These are phyloP conservation scores for Ophiocordyceps camponoti-leonardi DNA, from an alignment of 2,329 filamentous ascomycete species.

Conservation along the genomic window DNA sequence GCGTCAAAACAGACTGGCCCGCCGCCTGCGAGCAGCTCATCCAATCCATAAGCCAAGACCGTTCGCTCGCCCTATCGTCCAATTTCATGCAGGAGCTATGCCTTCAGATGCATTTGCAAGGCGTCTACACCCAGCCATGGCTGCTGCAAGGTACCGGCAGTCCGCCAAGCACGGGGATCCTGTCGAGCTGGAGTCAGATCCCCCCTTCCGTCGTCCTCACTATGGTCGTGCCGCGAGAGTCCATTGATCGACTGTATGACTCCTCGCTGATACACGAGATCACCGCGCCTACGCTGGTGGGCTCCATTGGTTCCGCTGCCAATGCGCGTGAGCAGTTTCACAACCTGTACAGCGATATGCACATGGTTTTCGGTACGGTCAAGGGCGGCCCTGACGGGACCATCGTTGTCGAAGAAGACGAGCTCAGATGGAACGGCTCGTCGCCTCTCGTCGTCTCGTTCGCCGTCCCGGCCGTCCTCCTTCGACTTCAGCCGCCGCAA, in stretches of 20 bases:
- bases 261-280: conserved; percentile 3
- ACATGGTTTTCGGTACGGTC: conserved; percentile 22
- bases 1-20: conserved; percentile 17
- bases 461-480: conserved; percentile 16
- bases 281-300: conserved; percentile 13
- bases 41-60: conserved; percentile 13
- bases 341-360: conserved; percentile 20
- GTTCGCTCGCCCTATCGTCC: conserved; percentile 10
- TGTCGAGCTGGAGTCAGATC: conserved; percentile 19
- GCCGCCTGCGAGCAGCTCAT: conserved; percentile 12
- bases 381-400: conserved; percentile 13
- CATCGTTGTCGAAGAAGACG: conserved; percentile 17
- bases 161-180: conserved; percentile 8
- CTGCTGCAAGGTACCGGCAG: conserved; percentile 8
- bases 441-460: conserved; percentile 23
- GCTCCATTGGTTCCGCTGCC: conserved; percentile 10
- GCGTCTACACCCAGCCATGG: conserved; percentile 15
- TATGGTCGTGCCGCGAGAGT: conserved; percentile 14
- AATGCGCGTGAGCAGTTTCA: conserved; percentile 11
- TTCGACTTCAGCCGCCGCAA: conserved; percentile 16
- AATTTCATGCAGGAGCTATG: conserved; percentile 18
- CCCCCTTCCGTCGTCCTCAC: conserved; percentile 20
- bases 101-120: conserved; percentile 18
- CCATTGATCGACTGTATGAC: conserved; percentile 11
- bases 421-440: conserved; percentile 16